phyloP scores from a whole-genome alignment of 2,329 filamentous ascomycete species.

The Arthrinium puccinioides region DNA sequence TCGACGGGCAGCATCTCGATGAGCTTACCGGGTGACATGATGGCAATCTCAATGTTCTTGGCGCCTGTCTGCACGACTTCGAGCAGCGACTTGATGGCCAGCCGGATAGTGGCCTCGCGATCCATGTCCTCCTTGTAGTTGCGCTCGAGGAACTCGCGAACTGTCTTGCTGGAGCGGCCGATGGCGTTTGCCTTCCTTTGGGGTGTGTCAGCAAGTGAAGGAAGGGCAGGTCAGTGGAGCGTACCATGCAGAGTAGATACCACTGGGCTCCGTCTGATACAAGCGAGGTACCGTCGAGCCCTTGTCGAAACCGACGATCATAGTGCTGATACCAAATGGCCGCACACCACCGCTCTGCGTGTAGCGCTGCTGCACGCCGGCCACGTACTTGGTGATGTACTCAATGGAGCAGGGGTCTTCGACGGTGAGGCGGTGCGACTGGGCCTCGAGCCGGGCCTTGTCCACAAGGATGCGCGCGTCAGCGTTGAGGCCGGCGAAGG shows the following conservation, averaged over 20 bases:
- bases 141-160: slow-evolving; percentile 95
- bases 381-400: slow-evolving; percentile 99
- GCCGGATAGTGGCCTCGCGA: slow-evolving; percentile 87
- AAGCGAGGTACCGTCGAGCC: slow-evolving; percentile 81
- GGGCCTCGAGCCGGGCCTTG: slow-evolving; percentile 94
- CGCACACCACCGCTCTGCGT: slow-evolving; percentile 97
- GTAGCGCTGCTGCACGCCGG: slow-evolving; percentile 96
- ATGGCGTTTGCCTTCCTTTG: slow-evolving; percentile 98
- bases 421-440: slow-evolving; percentile 93
- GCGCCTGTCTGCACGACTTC: slow-evolving; percentile 98
- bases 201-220: slow-evolving; percentile 1
- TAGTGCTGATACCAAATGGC: slow-evolving; percentile 96
- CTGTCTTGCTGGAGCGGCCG: slow-evolving; percentile 96
- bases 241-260: slow-evolving; percentile 98
- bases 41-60: slow-evolving; percentile 99
- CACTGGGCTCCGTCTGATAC: slow-evolving; percentile 98
- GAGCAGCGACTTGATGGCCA: slow-evolving; percentile 95
- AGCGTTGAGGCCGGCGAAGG: slow-evolving; percentile 94
- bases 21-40: slow-evolving; percentile 88
- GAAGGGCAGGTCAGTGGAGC: slow-evolving; percentile 17
- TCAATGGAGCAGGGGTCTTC: slow-evolving; percentile 97
- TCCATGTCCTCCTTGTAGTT: slow-evolving; percentile 99
- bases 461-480: slow-evolving; percentile 97
- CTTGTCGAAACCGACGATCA: slow-evolving; percentile 97
- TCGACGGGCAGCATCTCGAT: slow-evolving; percentile 93